Percentiles rank a stretch among this genome's conserved stretches.
These are phyloP conservation scores for Dianthus caryophyllus DNA, from an alignment of 148 eudicot genomes.

Conservation along the genomic window DNA sequence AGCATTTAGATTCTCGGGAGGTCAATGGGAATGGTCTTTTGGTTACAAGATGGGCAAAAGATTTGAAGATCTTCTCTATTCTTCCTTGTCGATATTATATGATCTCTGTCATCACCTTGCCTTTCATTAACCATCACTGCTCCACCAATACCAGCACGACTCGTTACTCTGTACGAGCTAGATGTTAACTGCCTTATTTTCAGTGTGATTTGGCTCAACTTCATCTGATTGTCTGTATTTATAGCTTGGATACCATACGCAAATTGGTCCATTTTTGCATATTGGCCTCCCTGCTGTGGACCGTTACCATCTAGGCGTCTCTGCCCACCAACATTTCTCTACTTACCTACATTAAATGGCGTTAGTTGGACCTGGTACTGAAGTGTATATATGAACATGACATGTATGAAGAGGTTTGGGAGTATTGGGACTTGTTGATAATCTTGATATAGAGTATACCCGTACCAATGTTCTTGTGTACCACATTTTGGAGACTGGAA, in stretches of 20 bases:
- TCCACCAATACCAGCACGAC: neutral
- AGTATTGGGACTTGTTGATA: too few relatives aligned
- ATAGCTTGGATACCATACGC: neutral
- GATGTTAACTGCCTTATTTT: neutral
- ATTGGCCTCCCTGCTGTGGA: slow-evolving; percentile 1
- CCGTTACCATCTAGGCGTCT: neutral
- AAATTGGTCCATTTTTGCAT: neutral
- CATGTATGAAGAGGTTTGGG: neutral
- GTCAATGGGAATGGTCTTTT: neutral
- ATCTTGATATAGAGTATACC: neutral
- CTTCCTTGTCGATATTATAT: neutral
- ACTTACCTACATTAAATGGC: neutral
- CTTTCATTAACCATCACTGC: neutral
- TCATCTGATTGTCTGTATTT: slow-evolving; percentile 9
- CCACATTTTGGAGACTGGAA: slow-evolving; percentile 12
- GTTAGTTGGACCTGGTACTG: neutral
- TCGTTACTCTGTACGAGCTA: neutral
- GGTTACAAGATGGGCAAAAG: slow-evolving; percentile 4
- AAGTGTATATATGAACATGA: neutral
- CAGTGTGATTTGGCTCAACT: slow-evolving; percentile 2
- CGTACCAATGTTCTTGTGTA: neutral
- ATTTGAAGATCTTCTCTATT: slow-evolving; percentile 14
- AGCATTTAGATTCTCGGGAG: slow-evolving; percentile 3
- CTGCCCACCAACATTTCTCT: neutral
- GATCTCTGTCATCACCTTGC: neutral